Base-by-base conservation (phyloP, 179 eudicot species). In the Drosera spatulata region DNA sequence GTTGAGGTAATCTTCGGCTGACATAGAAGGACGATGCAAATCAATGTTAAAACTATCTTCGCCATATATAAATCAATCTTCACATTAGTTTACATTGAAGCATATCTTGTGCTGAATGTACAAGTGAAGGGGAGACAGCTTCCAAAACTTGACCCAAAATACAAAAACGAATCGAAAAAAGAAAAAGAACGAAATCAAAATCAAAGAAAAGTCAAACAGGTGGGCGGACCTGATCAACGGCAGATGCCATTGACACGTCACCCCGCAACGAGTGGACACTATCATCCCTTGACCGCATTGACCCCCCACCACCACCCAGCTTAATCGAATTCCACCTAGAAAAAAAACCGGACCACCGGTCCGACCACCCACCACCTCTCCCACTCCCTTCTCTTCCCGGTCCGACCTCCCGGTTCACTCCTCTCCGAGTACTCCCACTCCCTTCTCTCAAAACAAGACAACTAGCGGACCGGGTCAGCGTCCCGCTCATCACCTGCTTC, bases 311-410 rank as follows among this genome's bases (percentile, higher is more conserved):
- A 15, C 49, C 49, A 6, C 12, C n/a, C 0, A 71, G 70, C 69
- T 10, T 60, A 38, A 61, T 75, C 56, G 33, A 73, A 7, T 79
- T 82, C 7, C 82, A 80, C 49, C 56, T 73, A 4, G 80, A 72
- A 43, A 76, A 51, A 0, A 83, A 50, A 15, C 85, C 83, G 2
- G 69, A 59, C 96, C 96, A 90, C 48, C 88, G 76, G 65, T 87
- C 96, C 2, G 95, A 81, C 67, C 64, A 67, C 1, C 53, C 69
- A 2, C 8, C 72, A 8, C n/a, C 53, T 37, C 65, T 22, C 33
- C 33, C 33, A 64, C 59, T 82, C 87, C 2, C 70, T 57, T 62
- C 77, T 70, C 41, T 59, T 61, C 4, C 79, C 61, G n/a, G 75
- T 74, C 49, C 72, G 75, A 11, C 53, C 42, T n/a, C 45, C 42